phyloP scores from a whole-genome alignment of 1,139 yeast species.

The Nadsonia starkeyi-henricii region DNA sequence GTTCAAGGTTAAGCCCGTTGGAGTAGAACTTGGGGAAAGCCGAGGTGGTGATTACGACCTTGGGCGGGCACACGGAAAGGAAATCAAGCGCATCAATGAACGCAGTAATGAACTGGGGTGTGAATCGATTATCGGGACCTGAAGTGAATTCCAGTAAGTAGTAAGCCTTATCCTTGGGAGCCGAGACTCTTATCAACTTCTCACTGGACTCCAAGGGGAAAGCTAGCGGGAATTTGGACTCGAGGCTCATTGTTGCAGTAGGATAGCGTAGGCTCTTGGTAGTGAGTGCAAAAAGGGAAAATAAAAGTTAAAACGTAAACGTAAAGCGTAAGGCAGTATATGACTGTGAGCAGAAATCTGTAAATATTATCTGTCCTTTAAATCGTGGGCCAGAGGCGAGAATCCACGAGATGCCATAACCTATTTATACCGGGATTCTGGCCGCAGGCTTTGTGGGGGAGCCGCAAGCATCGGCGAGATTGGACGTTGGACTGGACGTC shows the following conservation, averaged over 20 bases:
- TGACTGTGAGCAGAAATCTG: no score
- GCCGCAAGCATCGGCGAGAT: no score
- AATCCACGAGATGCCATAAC: no score
- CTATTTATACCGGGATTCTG: no score
- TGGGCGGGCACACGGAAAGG: constrained; percentile 9
- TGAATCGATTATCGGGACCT: constrained; percentile 26
- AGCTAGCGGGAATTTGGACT: neutral
- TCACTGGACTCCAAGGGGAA: neutral
- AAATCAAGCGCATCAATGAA: constrained; percentile 18
- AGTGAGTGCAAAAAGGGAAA: no score
- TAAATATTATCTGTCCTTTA: no score
- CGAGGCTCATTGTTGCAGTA: neutral
- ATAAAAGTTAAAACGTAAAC: no score
- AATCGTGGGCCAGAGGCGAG: no score
- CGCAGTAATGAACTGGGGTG: constrained; percentile 20
- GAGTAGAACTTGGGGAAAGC: constrained; percentile 24
- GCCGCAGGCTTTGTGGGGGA: no score
- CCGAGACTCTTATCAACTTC: neutral
- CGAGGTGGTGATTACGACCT: constrained; percentile 26
- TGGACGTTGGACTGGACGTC: no score
- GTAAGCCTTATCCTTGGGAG: constrained; percentile 7
- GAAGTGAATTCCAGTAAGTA: constrained; percentile 20
- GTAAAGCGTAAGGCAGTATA: no score
- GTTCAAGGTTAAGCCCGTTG: constrained; percentile 27
- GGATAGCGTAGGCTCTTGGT: no score